These are phyloP conservation scores for Candida multigemmis DNA, from an alignment of 805 yeast genomes.

Conservation along the genomic window DNA sequence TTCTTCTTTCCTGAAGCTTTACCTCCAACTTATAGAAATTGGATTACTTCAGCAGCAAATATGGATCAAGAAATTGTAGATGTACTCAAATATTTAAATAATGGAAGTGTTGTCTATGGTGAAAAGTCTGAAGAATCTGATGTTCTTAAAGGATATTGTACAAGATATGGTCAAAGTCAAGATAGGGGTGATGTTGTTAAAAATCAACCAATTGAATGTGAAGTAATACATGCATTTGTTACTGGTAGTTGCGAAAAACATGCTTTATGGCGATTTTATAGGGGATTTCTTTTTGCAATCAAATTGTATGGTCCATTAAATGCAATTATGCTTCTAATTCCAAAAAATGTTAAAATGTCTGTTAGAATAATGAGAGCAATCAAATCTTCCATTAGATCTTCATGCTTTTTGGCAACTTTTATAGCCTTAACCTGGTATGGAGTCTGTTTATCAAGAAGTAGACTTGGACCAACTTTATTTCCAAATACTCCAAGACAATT, in stretches of 20 bases:
- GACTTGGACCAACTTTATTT: conserved; percentile 29
- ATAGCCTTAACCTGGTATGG: conserved; percentile 38
- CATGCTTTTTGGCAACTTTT: conserved; percentile 33
- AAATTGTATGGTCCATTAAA: conserved; percentile 35
- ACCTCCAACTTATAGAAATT: conserved; percentile 34
- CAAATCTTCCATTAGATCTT: conserved; percentile 25
- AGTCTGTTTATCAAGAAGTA: conserved; percentile 33
- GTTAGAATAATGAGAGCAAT: conserved; percentile 12
- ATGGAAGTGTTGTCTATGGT: conserved; percentile 26
- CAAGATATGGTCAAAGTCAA: conserved; percentile 22
- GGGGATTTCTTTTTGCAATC: conserved; percentile 33
- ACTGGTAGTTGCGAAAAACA: conserved; percentile 35
- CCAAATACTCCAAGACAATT: conserved; percentile 22
- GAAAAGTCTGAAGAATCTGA: conserved; percentile 14
- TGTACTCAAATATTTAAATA: conserved; percentile 20
- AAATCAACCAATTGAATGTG: conserved; percentile 28
- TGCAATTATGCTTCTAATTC: conserved; percentile 16
- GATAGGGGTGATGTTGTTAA: conserved; percentile 12
- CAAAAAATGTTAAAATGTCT: conserved; percentile 8
- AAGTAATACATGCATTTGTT: conserved; percentile 29
- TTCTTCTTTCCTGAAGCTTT: conserved; percentile 28
- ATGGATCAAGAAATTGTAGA: conserved; percentile 33
- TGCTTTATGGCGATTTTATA: conserved; percentile 34
- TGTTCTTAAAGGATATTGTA: conserved; percentile 21
- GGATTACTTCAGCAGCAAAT: conserved; percentile 43